Evolutionary conservation across 148 eudicot genomes (phyloP).

Genomic region (Hydrangea macrophylla): DNA sequence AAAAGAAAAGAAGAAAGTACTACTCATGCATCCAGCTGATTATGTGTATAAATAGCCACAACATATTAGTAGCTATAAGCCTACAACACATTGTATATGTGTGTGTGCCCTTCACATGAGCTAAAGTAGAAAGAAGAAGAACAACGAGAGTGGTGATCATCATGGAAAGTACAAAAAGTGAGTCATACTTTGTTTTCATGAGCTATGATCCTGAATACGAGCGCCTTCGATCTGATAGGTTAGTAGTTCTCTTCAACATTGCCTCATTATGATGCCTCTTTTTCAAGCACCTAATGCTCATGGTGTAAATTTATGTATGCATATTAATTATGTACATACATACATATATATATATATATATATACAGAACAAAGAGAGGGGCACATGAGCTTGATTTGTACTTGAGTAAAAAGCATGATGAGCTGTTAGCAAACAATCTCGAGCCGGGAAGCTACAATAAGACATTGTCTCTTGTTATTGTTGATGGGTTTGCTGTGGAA

Average conservation of each 20-base stretch:
- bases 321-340: neutral
- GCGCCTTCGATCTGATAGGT: conserved; percentile 71
- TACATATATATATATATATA: neutral
- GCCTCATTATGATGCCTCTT: neutral
- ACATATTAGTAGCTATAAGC: too few relatives aligned
- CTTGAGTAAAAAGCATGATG: conserved; percentile 77
- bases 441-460: conserved; percentile 60
- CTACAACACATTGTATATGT: too few relatives aligned
- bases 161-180: conserved; percentile 46
- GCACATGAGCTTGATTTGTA: conserved; percentile 64
- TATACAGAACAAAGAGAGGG: conserved; percentile 59
- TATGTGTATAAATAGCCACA: too few relatives aligned
- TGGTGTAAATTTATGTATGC: neutral
- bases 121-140: too few relatives aligned
- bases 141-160: neutral
- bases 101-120: too few relatives aligned
- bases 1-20: too few relatives aligned
- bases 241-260: neutral
- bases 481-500: conserved; percentile 77
- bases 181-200: conserved; percentile 75
- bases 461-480: conserved; percentile 71
- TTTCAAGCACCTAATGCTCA: too few relatives aligned
- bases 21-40: too few relatives aligned
- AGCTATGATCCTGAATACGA: conserved; percentile 86
- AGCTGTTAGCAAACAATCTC: conserved; percentile 49